Evolutionary conservation across 495 filamentous ascomycete genomes (phyloP).

Genomic region (Penicillium daleae): DNA sequence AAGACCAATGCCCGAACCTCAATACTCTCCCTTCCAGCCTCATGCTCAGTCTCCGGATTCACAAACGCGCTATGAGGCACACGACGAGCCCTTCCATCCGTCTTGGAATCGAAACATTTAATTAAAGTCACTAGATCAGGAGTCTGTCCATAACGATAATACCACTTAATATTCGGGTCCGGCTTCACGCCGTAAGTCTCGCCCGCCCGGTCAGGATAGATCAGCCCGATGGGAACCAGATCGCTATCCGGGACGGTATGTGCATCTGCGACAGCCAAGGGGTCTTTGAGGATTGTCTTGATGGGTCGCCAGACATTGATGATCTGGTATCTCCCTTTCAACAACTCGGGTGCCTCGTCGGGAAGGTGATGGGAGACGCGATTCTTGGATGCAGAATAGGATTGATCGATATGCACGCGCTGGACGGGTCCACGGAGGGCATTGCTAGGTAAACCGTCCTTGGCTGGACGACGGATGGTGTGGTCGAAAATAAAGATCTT

Average conservation of each 20-base stretch:
- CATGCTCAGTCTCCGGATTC: slow-evolving; percentile 53
- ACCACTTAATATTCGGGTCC: slow-evolving; percentile 51
- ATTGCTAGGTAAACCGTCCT: slow-evolving; percentile 28
- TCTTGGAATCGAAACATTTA: slow-evolving; percentile 73
- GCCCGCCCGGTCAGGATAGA: slow-evolving; percentile 54
- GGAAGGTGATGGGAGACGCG: slow-evolving; percentile 65
- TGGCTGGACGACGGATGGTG: slow-evolving; percentile 64
- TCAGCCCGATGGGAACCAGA: slow-evolving; percentile 49
- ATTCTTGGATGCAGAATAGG: slow-evolving; percentile 58
- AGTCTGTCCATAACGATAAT: slow-evolving; percentile 55
- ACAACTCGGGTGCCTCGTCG: slow-evolving; percentile 61
- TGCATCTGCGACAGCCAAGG: slow-evolving; percentile 63
- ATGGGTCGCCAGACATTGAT: slow-evolving; percentile 84
- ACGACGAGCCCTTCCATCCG: slow-evolving; percentile 53
- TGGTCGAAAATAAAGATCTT: slow-evolving; percentile 75
- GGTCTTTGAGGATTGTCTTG: slow-evolving; percentile 63
- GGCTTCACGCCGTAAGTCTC: slow-evolving; percentile 51
- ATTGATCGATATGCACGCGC: slow-evolving; percentile 74
- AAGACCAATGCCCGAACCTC: slow-evolving; percentile 65
- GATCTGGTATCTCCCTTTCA: slow-evolving; percentile 70
- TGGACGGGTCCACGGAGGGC: slow-evolving; percentile 63
- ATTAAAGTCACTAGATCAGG: slow-evolving; percentile 67
- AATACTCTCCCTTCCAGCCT: slow-evolving; percentile 62
- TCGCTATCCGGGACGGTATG: slow-evolving; percentile 49
- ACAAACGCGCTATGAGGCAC: slow-evolving; percentile 68